A percentile compares a stretch with the other conserved stretches of the same genome.
phyloP scores from a whole-genome alignment of 1,284 basidiomycete genomes.

The Ustanciosporium gigantosporum region DNA sequence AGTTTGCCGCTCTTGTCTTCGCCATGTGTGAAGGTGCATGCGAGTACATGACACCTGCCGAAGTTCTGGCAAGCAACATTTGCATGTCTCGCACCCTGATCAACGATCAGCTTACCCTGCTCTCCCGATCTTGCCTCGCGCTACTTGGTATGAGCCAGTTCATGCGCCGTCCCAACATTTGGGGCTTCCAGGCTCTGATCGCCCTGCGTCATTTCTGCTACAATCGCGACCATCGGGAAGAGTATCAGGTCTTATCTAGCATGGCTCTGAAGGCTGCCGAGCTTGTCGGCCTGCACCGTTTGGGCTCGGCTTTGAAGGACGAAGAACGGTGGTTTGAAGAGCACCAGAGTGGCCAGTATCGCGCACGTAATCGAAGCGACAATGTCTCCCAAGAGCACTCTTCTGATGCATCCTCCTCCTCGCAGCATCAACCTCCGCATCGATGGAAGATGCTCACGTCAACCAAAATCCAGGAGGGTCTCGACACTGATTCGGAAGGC shows the following conservation, averaged over 20 bases:
- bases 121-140: conserved; percentile 6
- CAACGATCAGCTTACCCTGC: conserved; percentile 14
- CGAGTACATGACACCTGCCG: conserved; percentile 36
- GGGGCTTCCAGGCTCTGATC: conserved; percentile 32
- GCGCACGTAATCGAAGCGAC: too few relatives aligned
- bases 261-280: conserved; percentile 42
- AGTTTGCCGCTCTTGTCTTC: conserved; percentile 29
- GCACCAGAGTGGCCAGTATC: neutral
- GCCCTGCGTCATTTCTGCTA: conserved; percentile 31
- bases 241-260: conserved; percentile 13
- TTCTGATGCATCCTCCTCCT: neutral
- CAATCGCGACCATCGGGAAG: conserved; percentile 33
- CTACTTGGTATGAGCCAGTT: conserved; percentile 22
- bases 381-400: neutral
- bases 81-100: conserved; percentile 18
- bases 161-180: conserved; percentile 26
- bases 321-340: conserved; percentile 42
- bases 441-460: conserved; percentile 34
- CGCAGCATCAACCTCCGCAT: too few relatives aligned
- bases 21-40: conserved; percentile 32
- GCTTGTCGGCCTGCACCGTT: conserved; percentile 34
- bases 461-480: conserved; percentile 17
- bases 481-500: conserved; percentile 29
- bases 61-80: conserved; percentile 32
- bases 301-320: conserved; percentile 46